Conservation (phyloP, 768 basidiomycete genomes). For the Phanerochaete carnosa region DNA sequence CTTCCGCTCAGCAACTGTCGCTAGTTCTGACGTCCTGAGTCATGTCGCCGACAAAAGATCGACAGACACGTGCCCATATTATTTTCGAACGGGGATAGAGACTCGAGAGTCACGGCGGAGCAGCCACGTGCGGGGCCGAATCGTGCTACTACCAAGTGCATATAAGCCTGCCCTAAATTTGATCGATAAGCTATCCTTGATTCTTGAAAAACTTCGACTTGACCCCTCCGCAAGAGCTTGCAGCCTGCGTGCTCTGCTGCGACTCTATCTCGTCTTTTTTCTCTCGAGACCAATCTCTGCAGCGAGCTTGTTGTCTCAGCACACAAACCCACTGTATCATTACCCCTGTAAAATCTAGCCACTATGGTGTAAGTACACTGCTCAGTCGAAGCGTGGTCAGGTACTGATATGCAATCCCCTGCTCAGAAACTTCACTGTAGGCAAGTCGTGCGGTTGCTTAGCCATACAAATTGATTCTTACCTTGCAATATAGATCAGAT, state of each 20-base stretch:
- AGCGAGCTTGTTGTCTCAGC: conserved; percentile 15
- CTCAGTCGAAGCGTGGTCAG: conserved; percentile 18
- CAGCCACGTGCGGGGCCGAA: conserved; percentile 1
- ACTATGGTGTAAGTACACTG: conserved; percentile 75
- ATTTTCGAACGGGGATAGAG: neutral
- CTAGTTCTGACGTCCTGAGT: too few relatives aligned
- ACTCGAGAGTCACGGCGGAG: neutral
- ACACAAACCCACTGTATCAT: conserved; percentile 17
- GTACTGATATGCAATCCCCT: conserved; percentile 25
- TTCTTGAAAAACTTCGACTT: conserved; percentile 24
- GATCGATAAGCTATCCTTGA: conserved; percentile 39
- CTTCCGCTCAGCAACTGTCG: neutral
- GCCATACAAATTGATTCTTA: conserved; percentile 1
- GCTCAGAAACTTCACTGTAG: conserved; percentile 83
- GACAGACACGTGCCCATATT: neutral
- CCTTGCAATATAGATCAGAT: conserved; percentile 64
- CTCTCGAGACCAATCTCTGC: conserved; percentile 16
- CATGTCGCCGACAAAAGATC: neutral
- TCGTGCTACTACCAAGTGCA: neutral
- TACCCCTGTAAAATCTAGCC: conserved; percentile 43
- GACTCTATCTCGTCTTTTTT: conserved; percentile 15
- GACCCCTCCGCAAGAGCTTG: conserved; percentile 20
- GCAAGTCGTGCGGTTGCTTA: conserved; percentile 38
- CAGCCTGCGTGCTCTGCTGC: conserved; percentile 28
- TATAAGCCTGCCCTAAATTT: conserved; percentile 40